Percentiles rank a stretch among this genome's conserved stretches.
Conservation (phyloP, 2,329 filamentous ascomycete species). For the Clarireedia sp. region DNA sequence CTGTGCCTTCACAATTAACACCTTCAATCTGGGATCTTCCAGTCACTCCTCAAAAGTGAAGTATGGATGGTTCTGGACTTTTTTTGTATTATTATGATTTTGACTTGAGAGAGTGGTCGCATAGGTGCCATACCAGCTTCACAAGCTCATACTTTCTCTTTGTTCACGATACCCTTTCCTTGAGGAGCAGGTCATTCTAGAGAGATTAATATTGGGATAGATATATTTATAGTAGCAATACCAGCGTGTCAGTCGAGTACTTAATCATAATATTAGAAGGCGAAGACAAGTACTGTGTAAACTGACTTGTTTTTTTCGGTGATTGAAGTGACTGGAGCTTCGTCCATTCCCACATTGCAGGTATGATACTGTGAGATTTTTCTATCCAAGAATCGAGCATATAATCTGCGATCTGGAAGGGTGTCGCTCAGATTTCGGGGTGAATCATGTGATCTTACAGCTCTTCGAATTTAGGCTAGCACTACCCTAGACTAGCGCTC, state of each 20-base stretch:
- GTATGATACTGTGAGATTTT: too few species aligned
- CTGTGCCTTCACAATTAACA: slow-evolving; percentile 8
- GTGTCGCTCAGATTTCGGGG: too few species aligned
- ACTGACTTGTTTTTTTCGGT: neutral
- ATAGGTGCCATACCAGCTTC: neutral
- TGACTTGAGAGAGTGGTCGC: neutral
- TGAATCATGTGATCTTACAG: neutral
- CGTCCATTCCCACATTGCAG: too few species aligned
- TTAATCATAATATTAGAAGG: neutral
- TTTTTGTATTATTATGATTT: neutral
- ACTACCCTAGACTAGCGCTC: neutral
- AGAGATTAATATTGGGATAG: neutral
- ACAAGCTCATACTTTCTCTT: neutral
- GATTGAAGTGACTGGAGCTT: too few species aligned
- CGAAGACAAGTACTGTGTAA: neutral
- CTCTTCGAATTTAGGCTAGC: neutral
- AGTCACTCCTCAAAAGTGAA: slow-evolving; percentile 27
- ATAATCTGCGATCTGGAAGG: too few species aligned
- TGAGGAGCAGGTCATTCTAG: neutral
- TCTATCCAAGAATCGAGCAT: too few species aligned
- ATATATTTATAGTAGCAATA: neutral
- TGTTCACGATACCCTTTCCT: slow-evolving; percentile 11
- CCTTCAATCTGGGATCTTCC: slow-evolving; percentile 30
- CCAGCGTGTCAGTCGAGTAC: neutral
- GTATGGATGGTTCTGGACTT: neutral